phyloP scores from a whole-genome alignment of 257 asterid species.

The Paulownia fortunei region DNA sequence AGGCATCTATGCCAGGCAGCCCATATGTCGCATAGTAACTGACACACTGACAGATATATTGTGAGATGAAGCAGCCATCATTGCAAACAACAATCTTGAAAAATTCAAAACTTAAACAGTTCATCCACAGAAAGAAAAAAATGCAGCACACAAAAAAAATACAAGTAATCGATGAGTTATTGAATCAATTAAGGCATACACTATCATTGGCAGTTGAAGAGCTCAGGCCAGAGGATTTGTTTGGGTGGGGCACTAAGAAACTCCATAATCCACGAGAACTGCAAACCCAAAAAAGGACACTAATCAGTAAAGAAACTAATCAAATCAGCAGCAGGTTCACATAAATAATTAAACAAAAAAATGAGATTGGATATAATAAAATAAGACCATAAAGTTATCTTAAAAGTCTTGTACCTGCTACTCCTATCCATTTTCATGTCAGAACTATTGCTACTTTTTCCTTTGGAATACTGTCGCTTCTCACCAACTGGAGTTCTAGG shows the following conservation, averaged over 20 bases:
- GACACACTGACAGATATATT: constrained; percentile 21
- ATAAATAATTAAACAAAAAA: constrained; percentile 6
- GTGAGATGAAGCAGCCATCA: constrained; percentile 30
- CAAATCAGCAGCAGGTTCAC: constrained; percentile 22
- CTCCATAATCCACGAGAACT: constrained; percentile 79
- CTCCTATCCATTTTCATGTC: constrained; percentile 46
- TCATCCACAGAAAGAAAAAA: constrained; percentile 6
- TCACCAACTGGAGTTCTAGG: constrained; percentile 51
- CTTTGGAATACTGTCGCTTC: constrained; percentile 44
- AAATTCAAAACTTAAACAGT: constrained; percentile 24
- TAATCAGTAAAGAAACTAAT: constrained; percentile 20
- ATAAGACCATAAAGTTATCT: constrained; percentile 12
- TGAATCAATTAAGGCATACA: constrained; percentile 48
- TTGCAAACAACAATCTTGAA: constrained; percentile 17
- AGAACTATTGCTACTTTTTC: constrained; percentile 43
- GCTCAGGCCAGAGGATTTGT: constrained; percentile 53
- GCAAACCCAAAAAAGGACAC: constrained; percentile 43
- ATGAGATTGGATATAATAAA: not conserved
- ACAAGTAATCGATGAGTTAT: constrained; percentile 20
- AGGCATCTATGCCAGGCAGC: constrained; percentile 26
- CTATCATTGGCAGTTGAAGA: constrained; percentile 48
- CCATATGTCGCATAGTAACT: constrained; percentile 8
- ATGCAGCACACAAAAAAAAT: constrained; percentile 29
- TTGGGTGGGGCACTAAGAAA: constrained; percentile 51
- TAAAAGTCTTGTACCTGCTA: constrained; percentile 53